Conservation (phyloP, 139 green algal genomes). For the Auxenochlorella pyrenoidosa region DNA sequence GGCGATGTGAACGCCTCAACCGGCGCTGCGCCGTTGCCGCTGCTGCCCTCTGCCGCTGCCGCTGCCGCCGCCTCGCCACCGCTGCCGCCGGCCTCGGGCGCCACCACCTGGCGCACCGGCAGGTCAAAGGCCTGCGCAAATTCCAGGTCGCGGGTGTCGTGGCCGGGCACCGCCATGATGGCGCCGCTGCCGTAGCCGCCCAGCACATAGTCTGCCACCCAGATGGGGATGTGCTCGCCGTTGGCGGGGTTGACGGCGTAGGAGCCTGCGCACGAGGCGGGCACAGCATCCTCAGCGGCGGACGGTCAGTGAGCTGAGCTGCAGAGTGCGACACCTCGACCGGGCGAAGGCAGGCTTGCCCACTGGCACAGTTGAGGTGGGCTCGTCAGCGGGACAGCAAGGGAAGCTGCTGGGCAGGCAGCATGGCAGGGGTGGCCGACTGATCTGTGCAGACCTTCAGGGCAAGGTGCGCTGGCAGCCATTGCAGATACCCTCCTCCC, state of each 20-base stretch:
- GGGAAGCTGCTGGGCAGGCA: too few relatives aligned
- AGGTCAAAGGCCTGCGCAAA: constrained; percentile 90
- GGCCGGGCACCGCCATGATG: constrained; percentile 98
- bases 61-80: background rate
- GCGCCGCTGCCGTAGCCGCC: constrained; percentile 94
- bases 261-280: constrained; percentile 52
- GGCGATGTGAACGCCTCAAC: constrained; percentile 16
- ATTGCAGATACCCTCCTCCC: too few relatives aligned
- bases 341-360: too few relatives aligned
- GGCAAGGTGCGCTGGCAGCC: too few relatives aligned
- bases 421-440: too few relatives aligned
- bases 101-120: constrained; percentile 74
- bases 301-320: too few relatives aligned
- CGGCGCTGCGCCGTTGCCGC: background rate
- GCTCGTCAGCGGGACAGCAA: too few relatives aligned
- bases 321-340: too few relatives aligned
- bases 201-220: constrained; percentile 98
- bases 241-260: constrained; percentile 89
- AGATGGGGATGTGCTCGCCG: constrained; percentile 86
- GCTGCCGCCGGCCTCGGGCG: constrained; percentile 4
- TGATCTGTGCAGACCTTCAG: too few relatives aligned
- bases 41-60: constrained; percentile 15
- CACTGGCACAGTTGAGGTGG: too few relatives aligned
- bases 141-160: constrained; percentile 93
- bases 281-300: too few relatives aligned